Base-by-base conservation (phyloP, 2,329 filamentous ascomycete genomes). In the Colletotrichum godetiae region DNA sequence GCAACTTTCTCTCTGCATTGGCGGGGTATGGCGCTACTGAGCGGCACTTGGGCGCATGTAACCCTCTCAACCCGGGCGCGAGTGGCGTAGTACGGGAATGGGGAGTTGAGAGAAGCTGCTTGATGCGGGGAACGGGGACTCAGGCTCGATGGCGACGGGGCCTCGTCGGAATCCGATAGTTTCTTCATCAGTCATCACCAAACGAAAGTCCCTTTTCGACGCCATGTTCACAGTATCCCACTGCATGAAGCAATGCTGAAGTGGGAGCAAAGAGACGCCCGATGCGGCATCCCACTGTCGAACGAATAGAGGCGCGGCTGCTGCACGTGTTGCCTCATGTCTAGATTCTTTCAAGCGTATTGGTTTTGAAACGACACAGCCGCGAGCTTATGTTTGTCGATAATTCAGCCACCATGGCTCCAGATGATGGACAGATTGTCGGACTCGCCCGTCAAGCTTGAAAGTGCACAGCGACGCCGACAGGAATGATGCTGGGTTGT, bases 31-130 rank as follows among this genome's bases (percentile, higher is more conserved):
- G 37, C 42, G 19, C 52, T 58, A 13, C 35, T 35, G 52, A 58
- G 58, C 69, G 69, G 65, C 69, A 72, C 24, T 72, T 63, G 65
- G 46, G 33, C 53, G 69, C 69, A 72, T 63, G 65, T 53, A 53
- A 69, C 58, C 42, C 42, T n/a, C 65, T 68, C 37, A 42, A 62
- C 24, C 42, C 27, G 24, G 27, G 59, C 6, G 24, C 22, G 6
- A 42, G 29, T 62, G 60, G 42, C 42, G 46, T 19, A 24, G 19
- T 31, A 19, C 22, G 59, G 57, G 22, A 22, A 19, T 19, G 5
- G n/a, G 29, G 15, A 49, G 24, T 24, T 29, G 64, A 31, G 49
- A 52, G 49, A 24, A 62, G 65, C 65, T 52, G 65, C 62, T 64
- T 37, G 13, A 61, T 69, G 69, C 59, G 69, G 53, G 69, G 65